Evolutionary conservation across 164 flowering plant species (phyloP), one percentile per base, ranked within the genome.

Genomic region (Buxus sempervirens): DNA sequence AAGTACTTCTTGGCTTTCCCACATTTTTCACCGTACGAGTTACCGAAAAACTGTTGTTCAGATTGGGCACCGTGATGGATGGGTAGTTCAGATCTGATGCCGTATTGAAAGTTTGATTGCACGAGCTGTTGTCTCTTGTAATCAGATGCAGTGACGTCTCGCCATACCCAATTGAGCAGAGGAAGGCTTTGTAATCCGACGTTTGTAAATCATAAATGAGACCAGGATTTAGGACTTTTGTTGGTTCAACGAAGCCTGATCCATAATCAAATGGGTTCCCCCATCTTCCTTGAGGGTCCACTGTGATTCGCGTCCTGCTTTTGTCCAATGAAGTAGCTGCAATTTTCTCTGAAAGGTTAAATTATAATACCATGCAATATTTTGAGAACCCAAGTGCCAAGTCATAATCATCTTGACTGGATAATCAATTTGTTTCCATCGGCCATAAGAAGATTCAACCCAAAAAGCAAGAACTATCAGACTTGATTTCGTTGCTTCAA

Each of bases 221-320:
- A 27, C 96, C 96, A 41, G 96, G 93, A 72, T 87, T 78, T 49
- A 88, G 86, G 61, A 81, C 89, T 70, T 72, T 72, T 28, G 65
- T 77, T 12, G 93, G 93, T 61, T 81, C 77, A 42, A 87, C 66
- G 54, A 86, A 87, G n/a, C 96, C 96, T 32, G 96, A 73, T 0
- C 96, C 96, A 68, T 80, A 85, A 66, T 88, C 93, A 76, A 90
- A 90, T 38, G 96, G 79, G 60, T 75, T 87, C 13, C 79, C 90
- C 54, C 72, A 73, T 76, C 82, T 81, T 66, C 90, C 87, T 25
- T 80, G 81, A 27, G 96, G 96, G 58, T 82, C 88, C 12, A 78
- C 88, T 27, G 71, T 82, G 62, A 90, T 86, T 58, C 68, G 77
- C 57, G 72, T 79, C 68, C 70, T 76, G 69, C 68, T 77, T 80